Conservation (phyloP, 306 rosid species). For the Fragaria ananassa region DNA sequence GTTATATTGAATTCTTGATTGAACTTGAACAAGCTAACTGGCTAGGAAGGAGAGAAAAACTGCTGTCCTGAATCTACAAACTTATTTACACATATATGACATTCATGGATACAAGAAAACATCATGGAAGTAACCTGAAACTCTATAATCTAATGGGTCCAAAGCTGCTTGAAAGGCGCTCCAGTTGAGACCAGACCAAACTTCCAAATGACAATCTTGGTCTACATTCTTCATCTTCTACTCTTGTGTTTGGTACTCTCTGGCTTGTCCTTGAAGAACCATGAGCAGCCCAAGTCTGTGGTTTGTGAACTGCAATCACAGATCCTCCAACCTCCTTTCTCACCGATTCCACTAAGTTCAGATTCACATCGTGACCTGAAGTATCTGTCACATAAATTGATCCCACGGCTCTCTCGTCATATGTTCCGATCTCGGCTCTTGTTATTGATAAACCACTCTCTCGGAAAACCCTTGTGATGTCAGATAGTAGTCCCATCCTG, state of each 20-base stretch:
- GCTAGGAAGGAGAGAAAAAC: neutral
- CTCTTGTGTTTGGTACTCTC: neutral
- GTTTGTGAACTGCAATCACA: conserved; percentile 40
- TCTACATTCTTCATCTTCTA: conserved; percentile 33
- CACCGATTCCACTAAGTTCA: conserved; percentile 42
- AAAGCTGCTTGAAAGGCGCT: conserved; percentile 56
- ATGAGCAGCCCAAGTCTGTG: conserved; percentile 34
- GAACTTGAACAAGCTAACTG: neutral
- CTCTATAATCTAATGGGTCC: conserved; percentile 39
- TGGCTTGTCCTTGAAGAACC: conserved; percentile 11
- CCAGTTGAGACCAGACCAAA: conserved; percentile 74
- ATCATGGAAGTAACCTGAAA: neutral
- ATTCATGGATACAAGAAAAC: neutral
- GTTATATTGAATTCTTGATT: neutral
- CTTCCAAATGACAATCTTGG: conserved; percentile 57
- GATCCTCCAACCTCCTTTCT: conserved; percentile 61
- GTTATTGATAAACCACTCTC: conserved; percentile 68
- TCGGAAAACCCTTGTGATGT: conserved; percentile 59
- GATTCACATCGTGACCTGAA: conserved; percentile 51
- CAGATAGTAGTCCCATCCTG: conserved; percentile 60
- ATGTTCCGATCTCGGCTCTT: conserved; percentile 50
- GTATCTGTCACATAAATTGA: conserved; percentile 64
- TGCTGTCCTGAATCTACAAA: neutral
- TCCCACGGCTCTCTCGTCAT: conserved; percentile 56
- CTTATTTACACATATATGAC: conserved; percentile 10